These are phyloP conservation scores for Ophiostoma piceae DNA, from an alignment of 2,329 filamentous ascomycete species.

Conservation along the genomic window DNA sequence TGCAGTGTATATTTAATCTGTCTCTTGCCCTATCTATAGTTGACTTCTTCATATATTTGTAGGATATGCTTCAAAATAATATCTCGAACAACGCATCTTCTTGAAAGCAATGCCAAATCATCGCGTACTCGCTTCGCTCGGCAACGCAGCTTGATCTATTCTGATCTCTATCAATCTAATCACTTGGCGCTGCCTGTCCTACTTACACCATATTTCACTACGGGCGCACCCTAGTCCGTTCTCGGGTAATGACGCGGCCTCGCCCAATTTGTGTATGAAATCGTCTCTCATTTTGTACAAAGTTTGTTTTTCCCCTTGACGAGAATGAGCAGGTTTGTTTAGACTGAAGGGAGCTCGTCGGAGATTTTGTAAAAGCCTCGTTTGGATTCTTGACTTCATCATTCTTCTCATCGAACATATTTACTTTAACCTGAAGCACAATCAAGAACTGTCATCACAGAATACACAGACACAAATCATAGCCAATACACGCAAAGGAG, in stretches of 20 bases:
- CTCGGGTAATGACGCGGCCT: conserved; percentile 12
- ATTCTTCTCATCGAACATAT: background rate
- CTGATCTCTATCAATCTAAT: background rate
- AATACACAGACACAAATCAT: background rate
- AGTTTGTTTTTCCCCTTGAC: no score
- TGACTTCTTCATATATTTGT: no score
- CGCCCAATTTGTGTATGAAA: background rate
- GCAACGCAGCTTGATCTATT: background rate
- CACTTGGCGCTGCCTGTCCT: background rate
- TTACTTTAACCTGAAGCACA: background rate
- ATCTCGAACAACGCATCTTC: background rate
- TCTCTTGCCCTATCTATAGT: no score
- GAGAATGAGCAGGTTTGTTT: background rate
- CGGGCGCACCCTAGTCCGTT: background rate
- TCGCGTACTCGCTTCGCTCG: background rate
- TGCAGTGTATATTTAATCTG: no score
- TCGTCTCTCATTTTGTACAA: background rate
- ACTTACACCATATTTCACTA: background rate
- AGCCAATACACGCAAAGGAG: background rate
- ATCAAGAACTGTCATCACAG: background rate
- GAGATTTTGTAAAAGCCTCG: background rate
- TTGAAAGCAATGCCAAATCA: background rate
- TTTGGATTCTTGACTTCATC: background rate
- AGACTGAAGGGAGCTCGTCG: background rate
- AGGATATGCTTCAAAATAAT: background rate